phyloP scores from a whole-genome alignment of 2,329 filamentous ascomycete genomes.

The Leptosphaerulina australis region DNA sequence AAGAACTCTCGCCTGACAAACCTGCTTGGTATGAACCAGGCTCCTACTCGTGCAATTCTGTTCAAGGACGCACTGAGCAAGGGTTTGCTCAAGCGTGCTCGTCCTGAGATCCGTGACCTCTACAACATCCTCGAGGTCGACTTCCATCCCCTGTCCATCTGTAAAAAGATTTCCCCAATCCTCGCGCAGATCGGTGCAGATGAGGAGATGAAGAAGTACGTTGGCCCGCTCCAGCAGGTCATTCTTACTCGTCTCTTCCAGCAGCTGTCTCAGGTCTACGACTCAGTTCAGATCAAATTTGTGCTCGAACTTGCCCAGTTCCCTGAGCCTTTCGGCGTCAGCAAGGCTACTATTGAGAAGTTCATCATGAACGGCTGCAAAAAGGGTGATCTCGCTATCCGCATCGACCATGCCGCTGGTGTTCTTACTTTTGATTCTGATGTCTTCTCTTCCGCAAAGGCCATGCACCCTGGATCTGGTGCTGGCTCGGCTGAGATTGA shows the following conservation, averaged over 20 bases:
- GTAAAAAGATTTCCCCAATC: constrained; percentile 98
- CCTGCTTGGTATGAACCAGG: constrained; percentile 87
- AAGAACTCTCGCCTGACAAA: constrained; percentile 98
- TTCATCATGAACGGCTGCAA: constrained; percentile 99
- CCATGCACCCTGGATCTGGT: constrained; percentile 80
- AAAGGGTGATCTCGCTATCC: constrained; percentile 96
- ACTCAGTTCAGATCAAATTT: constrained; percentile 92
- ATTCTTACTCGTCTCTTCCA: constrained; percentile 98
- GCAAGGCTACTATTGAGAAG: constrained; percentile 90
- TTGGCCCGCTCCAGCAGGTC: constrained; percentile 93
- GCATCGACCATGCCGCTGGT: constrained; percentile 92
- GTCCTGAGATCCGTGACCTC: constrained; percentile 92
- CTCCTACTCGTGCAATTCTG: constrained; percentile 84
- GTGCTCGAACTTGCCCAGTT: constrained; percentile 94
- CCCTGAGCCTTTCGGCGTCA: constrained; percentile 94
- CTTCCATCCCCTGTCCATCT: constrained; percentile 98
- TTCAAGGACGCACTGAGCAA: constrained; percentile 98
- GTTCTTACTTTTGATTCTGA: constrained; percentile 97
- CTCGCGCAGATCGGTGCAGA: constrained; percentile 91
- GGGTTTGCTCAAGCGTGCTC: constrained; percentile 87
- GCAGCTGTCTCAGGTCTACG: constrained; percentile 98
- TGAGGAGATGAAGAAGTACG: constrained; percentile 96
- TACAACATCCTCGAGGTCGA: constrained; percentile 99
- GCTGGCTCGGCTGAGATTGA: constrained; percentile 89
- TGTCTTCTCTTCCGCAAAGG: constrained; percentile 96